These are phyloP conservation scores for Citrullus amarus DNA, from an alignment of 306 rosid genomes.

Conservation along the genomic window DNA sequence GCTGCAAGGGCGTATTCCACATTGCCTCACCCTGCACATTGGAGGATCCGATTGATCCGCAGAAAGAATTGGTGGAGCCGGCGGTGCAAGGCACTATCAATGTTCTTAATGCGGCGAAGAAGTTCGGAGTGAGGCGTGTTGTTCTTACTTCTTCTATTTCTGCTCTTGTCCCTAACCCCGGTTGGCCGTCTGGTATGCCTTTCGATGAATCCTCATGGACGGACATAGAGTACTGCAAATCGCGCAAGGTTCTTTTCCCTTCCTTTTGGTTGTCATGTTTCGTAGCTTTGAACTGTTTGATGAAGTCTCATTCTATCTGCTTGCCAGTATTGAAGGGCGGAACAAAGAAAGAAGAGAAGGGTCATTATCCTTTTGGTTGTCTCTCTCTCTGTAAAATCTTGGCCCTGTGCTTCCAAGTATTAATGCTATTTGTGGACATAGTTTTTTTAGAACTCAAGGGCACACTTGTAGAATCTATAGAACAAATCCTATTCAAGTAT, in stretches of 20 bases:
- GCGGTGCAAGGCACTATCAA: constrained; percentile 75
- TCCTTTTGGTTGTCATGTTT: not conserved
- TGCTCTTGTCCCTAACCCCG: constrained; percentile 69
- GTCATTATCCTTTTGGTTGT: no score
- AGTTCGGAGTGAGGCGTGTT: constrained; percentile 42
- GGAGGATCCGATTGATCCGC: constrained; percentile 57
- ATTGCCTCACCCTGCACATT: constrained; percentile 85
- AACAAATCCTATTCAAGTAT: no score
- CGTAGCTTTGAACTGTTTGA: not conserved
- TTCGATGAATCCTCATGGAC: constrained; percentile 79
- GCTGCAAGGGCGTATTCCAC: constrained; percentile 72
- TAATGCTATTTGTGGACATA: no score
- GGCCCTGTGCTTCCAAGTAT: no score
- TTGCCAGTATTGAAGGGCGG: not conserved
- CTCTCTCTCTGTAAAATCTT: no score
- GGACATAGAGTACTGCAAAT: constrained; percentile 48
- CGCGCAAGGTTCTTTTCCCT: constrained; percentile 14
- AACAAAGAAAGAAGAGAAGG: not conserved
- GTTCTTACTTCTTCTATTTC: constrained; percentile 84
- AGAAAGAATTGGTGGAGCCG: constrained; percentile 42
- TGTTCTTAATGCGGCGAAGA: constrained; percentile 47
- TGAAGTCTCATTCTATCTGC: not conserved
- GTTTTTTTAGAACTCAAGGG: no score
- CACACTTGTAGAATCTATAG: no score
- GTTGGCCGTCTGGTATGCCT: constrained; percentile 37